Evolutionary conservation across 352 stramenopile genomes (phyloP).

Genomic region (Phytopythium ostracodes): DNA sequence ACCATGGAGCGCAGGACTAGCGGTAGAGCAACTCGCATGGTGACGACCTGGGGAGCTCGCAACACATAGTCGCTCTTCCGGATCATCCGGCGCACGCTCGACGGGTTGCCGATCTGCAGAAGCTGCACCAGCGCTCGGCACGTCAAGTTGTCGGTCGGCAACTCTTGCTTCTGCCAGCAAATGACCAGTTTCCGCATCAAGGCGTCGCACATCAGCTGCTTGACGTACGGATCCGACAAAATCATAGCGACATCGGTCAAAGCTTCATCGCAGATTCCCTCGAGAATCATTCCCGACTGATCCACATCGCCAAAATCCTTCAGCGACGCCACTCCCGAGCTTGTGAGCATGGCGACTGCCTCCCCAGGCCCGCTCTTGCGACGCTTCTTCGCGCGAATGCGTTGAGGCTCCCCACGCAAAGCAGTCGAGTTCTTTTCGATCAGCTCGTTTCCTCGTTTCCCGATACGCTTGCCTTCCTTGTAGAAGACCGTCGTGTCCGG

Average conservation of each 20-base stretch:
- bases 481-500: slow-evolving; percentile 84
- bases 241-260: slow-evolving; percentile 77
- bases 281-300: slow-evolving; percentile 76
- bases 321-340: slow-evolving; percentile 48
- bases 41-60: slow-evolving; percentile 69
- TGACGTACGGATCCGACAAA: slow-evolving; percentile 71
- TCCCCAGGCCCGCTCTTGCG: slow-evolving; percentile 56
- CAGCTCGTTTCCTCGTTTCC: slow-evolving; percentile 76
- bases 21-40: slow-evolving; percentile 75
- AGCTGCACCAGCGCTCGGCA: slow-evolving; percentile 81
- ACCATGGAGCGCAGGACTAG: slow-evolving; percentile 64
- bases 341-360: slow-evolving; percentile 69
- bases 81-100: slow-evolving; percentile 79
- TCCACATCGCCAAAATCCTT: slow-evolving; percentile 74
- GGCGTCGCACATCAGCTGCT: slow-evolving; percentile 71
- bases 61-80: slow-evolving; percentile 83
- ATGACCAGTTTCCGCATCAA: slow-evolving; percentile 63
- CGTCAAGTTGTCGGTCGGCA: slow-evolving; percentile 80
- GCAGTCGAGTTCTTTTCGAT: slow-evolving; percentile 63
- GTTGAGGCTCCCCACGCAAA: slow-evolving; percentile 66
- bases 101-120: slow-evolving; percentile 75
- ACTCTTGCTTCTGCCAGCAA: slow-evolving; percentile 55
- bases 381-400: slow-evolving; percentile 73
- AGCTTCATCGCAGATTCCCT: slow-evolving; percentile 74
- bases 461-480: slow-evolving; percentile 83